Evolutionary conservation across 2,329 filamentous ascomycete species (phyloP).

Genomic region (Monilinia fructigena): DNA sequence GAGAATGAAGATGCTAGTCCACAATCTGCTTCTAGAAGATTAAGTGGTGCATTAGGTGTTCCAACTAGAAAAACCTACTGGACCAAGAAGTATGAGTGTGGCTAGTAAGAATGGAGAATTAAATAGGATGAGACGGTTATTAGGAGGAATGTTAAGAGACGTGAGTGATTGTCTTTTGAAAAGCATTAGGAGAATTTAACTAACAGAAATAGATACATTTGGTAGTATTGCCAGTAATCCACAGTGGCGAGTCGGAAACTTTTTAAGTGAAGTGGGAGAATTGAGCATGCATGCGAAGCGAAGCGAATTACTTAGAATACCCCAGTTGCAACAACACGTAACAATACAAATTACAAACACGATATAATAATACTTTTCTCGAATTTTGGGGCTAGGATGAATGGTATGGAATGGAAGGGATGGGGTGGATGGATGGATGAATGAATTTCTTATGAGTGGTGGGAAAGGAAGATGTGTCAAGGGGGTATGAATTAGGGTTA

Average conservation of each 20-base stretch:
- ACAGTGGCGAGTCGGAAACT: slow-evolving; percentile 50
- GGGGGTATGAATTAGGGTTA: not conserved
- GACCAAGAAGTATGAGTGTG: slow-evolving; percentile 40
- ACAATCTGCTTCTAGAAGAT: slow-evolving; percentile 32
- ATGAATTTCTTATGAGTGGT: not conserved
- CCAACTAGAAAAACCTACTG: slow-evolving; percentile 41
- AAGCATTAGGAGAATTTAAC: slow-evolving; percentile 4
- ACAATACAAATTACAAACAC: not conserved
- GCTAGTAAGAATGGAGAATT: slow-evolving; percentile 35
- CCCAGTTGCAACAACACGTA: not conserved
- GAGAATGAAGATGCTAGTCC: slow-evolving; percentile 25
- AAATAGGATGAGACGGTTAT: slow-evolving; percentile 37
- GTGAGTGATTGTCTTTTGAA: slow-evolving; percentile 44
- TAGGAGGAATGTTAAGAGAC: slow-evolving; percentile 49
- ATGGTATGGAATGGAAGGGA: not conserved
- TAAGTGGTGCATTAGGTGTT: slow-evolving; percentile 34
- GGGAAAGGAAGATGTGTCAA: not conserved
- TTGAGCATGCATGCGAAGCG: not conserved
- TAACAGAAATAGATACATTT: slow-evolving; percentile 50
- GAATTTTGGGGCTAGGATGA: not conserved
- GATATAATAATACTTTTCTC: not conserved
- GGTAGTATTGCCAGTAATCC: slow-evolving; percentile 50
- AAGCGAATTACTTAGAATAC: not conserved
- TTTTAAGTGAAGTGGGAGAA: slow-evolving; percentile 44
- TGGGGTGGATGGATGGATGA: not conserved